Base-by-base conservation (phyloP, 192 early-diverging fungal genomes). In the Coemansia guatemalensis region DNA sequence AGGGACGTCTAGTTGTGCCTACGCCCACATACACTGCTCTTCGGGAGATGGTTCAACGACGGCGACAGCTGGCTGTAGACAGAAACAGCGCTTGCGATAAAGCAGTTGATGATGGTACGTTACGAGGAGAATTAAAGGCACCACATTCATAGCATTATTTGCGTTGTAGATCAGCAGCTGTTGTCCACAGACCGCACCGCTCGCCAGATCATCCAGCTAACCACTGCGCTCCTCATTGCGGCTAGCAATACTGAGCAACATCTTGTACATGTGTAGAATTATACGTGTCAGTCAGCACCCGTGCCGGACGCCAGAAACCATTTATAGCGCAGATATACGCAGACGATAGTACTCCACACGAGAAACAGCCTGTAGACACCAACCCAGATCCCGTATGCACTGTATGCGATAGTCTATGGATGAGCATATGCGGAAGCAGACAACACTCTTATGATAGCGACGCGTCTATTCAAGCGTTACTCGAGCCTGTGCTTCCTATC, bases 401-500 rank as follows among this genome's bases (percentile, higher is more conserved):
- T 9, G 71, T 62, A 5, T 59, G 62, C 20, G 22, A 27, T 12
- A 24, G 44, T 2, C 17, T 32, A 8, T 74, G 61, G 68, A 29
- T 24, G 22, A 64, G 60, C 12, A 67, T 80, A 7, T 29, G 44
- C 20, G 33, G 20, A 14, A n/a, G 33, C 27, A n/a, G 6, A 8
- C 23, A 48, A 23, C 35, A 54, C 8, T 8, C 2, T 5, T 58
- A 58, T 4, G 62, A 62, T 25, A 11, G 18, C 14, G 23, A 14
- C 8, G 11, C 20, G 4, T 58, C 60, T 20, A 54, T 64, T 17
- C 20, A n/a, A 11, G 65, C 60, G 26, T 48, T 39, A 4, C 23
- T 74, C 17, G 78, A 81, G 29, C 57, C 55, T 8, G 35, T 74
- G 22, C 47, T 55, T 23, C 72, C 78, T 8, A 63, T 71, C 17